phyloP scores from a whole-genome alignment of 2,329 filamentous ascomycete species.

The Mariannaea sp. region DNA sequence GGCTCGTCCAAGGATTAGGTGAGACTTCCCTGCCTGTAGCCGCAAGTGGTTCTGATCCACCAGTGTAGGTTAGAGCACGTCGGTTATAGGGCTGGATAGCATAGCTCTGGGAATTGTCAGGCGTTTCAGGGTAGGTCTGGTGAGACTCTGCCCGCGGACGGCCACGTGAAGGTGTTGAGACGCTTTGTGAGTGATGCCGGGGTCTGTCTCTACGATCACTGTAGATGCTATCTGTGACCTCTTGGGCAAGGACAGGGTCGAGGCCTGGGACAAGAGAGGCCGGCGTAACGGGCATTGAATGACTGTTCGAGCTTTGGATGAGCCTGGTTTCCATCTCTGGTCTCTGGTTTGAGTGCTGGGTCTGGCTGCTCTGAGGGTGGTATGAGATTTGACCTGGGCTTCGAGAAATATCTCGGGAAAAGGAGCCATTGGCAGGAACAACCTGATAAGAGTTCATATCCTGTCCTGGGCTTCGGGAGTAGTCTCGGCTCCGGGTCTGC shows the following conservation, averaged over 20 bases:
- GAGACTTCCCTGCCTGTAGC: constrained; percentile 41
- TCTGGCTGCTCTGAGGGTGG: constrained; percentile 38
- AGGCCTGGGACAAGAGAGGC: constrained; percentile 65
- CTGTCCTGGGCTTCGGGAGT: constrained; percentile 11
- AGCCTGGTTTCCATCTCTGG: constrained; percentile 46
- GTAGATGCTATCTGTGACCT: constrained; percentile 62
- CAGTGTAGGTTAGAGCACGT: constrained; percentile 47
- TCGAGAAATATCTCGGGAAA: constrained; percentile 44
- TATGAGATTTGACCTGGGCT: constrained; percentile 40
- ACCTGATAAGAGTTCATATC: constrained; percentile 5
- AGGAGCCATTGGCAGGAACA: constrained; percentile 21
- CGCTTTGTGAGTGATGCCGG: constrained; percentile 50
- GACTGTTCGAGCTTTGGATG: constrained; percentile 42
- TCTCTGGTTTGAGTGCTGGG: constrained; percentile 39
- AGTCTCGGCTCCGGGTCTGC: background rate
- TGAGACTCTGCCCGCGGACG: constrained; percentile 38
- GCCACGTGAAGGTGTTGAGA: constrained; percentile 49
- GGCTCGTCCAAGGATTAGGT: constrained; percentile 45
- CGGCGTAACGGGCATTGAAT: constrained; percentile 56
- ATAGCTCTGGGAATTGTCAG: constrained; percentile 41
- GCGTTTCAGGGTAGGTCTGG: constrained; percentile 33
- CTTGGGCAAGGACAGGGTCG: constrained; percentile 59
- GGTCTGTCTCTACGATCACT: constrained; percentile 57
- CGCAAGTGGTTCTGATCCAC: constrained; percentile 37
- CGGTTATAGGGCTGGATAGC: constrained; percentile 51